Evolutionary conservation across 176 grass and related monocot species (phyloP), one percentile per base, ranked within the genome.

Genomic region (Oryza officinalis): DNA sequence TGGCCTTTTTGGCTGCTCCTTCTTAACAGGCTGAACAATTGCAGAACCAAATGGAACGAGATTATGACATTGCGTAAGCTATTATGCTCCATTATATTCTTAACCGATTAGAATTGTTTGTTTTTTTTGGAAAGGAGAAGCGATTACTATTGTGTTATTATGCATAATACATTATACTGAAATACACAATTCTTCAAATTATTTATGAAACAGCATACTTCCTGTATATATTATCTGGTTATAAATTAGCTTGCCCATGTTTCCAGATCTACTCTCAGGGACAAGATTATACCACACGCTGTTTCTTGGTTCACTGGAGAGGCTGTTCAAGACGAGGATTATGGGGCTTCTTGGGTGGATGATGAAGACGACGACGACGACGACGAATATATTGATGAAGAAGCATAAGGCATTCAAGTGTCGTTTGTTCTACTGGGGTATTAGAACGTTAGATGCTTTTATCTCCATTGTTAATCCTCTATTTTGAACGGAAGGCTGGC

Each of bases 281-380:
- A 92, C 72, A 92, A 92, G 86, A 92, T 88, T 18, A 92, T 88
- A 72, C 90, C 90, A n/a, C 90, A 82, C 52, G 90, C 78, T 17
- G 72, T 85, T 65, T 88, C 77, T 31, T 92, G 90, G 90, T 92
- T 85, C 71, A 85, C 86, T 45, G 90, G 86, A 35, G 90, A 92
- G 65, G 86, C 90, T 27, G 71, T 45, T 28, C 81, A 73, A 49
- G 90, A 78, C 35, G 7, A 38, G 37, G 37, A 38, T 8, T 38
- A 38, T 38, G 37, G 37, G 28, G 71, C 40, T 75, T 86, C 22
- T 59, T 82, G 11, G 90, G 80, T n/a, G 82, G 75, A 91, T 0
- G 84, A 79, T 2, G 74, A 90, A 3, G 89, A 87, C 0, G 85
- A 91, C 9, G 80, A 91, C 0, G 88, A 79, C 0, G 83, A 86